phyloP scores from a whole-genome alignment of 2,329 filamentous ascomycete species.

The Zasmidium cellare region DNA sequence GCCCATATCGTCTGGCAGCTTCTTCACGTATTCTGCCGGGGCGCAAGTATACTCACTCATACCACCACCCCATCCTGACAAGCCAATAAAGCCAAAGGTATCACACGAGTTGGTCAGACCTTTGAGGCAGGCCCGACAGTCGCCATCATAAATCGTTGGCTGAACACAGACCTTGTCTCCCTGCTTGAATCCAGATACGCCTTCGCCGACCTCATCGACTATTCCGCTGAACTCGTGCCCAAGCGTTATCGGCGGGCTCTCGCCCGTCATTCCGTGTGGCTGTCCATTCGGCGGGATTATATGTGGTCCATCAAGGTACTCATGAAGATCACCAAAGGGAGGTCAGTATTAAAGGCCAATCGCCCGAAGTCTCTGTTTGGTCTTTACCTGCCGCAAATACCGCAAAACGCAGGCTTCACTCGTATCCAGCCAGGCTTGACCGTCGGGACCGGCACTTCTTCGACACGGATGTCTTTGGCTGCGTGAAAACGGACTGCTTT shows the following conservation, averaged over 20 bases:
- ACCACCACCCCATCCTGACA: conserved; percentile 29
- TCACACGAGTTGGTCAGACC: conserved; percentile 8
- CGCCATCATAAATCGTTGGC: conserved; percentile 15
- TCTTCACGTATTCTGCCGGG: conserved; percentile 11
- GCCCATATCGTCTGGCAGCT: conserved; percentile 8
- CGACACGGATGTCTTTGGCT: conserved; percentile 22
- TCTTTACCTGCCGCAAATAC: conserved; percentile 20
- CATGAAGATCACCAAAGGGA: conserved; percentile 21
- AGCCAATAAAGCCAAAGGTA: conserved; percentile 8
- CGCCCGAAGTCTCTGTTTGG: neutral
- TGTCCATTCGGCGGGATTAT: conserved; percentile 15
- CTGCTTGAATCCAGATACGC: conserved; percentile 3
- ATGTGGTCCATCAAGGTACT: conserved; percentile 25
- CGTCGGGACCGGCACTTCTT: conserved; percentile 19
- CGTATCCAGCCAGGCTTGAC: conserved; percentile 17
- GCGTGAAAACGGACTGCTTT: conserved; percentile 25
- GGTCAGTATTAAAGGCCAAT: neutral
- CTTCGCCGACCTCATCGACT: conserved; percentile 23
- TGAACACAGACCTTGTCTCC: conserved; percentile 20
- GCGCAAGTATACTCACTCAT: conserved; percentile 31
- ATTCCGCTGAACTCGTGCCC: conserved; percentile 21
- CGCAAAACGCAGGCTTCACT: conserved; percentile 17
- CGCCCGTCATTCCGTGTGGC: conserved; percentile 16
- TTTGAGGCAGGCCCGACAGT: conserved; percentile 13
- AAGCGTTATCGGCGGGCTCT: conserved; percentile 16